Base-by-base conservation (phyloP, 129 eudicot species). In the Silybum marianum region DNA sequence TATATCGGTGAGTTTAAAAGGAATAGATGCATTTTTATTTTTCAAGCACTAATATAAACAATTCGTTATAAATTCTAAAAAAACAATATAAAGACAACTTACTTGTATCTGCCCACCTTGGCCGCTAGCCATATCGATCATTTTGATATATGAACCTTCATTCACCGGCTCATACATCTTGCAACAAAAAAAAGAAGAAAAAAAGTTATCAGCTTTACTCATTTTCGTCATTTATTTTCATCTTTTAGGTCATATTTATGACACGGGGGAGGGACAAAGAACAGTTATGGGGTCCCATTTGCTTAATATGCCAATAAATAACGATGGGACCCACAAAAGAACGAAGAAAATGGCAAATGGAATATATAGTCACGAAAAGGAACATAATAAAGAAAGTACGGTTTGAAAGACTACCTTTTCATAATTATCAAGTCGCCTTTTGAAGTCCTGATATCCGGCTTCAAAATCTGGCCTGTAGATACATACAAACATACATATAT, bases 31-130 rank as follows among this genome's bases (percentile, higher is more conserved):
- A 65, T 65, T 65, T 63, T 58, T 58, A 58, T 21, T 65, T 65
- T 65, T 65, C 69, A 65, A 21, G 30, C 69, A 9, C 30, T 21
- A 21, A 70, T 70, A 70, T 14, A 32, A 30, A 6, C 19, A 70
- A 16, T 8, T 2, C 13, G 21, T 4, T 10, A 62, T 11, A 39
- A 26, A 11, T 72, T 28, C 10, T 21, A 23, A 80, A 71, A 71
- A 32, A 38, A 6, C 44, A 18, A 32, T 36, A 54, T 19, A 70
- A 24, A 77, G 14, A 69, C 71, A 73, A 62, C 78, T 85, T 86
- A 96, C 99, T 84, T 96, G 98, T 89, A 96, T 96, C 86, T 96
- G 98, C 77, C 98, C 99, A 51, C 99, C 99, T 80, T 91, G 85
- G 65, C 99, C 99, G 80, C 94, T 93, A 82, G 90, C 99, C 97